Conservation (phyloP, 495 filamentous ascomycete species). For the Aspergillus panamensis region DNA sequence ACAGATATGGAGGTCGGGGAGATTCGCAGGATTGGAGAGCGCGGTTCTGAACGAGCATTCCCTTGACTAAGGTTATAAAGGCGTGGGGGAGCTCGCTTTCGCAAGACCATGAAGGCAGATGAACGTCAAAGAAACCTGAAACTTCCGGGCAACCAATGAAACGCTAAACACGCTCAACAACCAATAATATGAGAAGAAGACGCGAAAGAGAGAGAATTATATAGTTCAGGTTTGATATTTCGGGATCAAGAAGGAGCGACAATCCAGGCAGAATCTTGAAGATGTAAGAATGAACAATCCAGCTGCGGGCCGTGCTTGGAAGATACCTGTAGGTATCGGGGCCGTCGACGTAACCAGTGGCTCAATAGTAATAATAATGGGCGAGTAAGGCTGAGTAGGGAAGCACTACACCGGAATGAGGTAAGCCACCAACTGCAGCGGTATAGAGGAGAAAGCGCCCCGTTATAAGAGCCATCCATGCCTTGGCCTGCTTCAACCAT, state of each 20-base stretch:
- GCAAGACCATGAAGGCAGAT: constrained; percentile 45
- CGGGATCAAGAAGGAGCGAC: not conserved
- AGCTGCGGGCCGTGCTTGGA: constrained; percentile 13
- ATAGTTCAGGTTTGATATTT: not conserved
- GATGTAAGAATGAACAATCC: constrained; percentile 10
- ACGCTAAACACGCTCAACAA: constrained; percentile 15
- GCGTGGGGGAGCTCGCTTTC: constrained; percentile 44
- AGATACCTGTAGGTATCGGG: constrained; percentile 8
- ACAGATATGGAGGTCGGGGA: constrained; percentile 33
- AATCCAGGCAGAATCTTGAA: not conserved
- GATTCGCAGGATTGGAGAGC: constrained; percentile 23
- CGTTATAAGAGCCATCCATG: constrained; percentile 17
- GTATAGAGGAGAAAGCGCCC: constrained; percentile 3
- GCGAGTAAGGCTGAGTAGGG: constrained; percentile 8
- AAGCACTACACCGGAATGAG: constrained; percentile 10
- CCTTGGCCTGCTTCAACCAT: not conserved
- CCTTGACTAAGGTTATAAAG: constrained; percentile 38
- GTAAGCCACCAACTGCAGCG: constrained; percentile 8
- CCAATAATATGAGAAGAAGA: constrained; percentile 12
- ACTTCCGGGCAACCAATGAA: constrained; percentile 17
- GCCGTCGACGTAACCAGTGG: constrained; percentile 19
- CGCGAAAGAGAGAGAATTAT: not conserved
- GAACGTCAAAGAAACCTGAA: constrained; percentile 1
- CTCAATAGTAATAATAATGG: constrained; percentile 10
- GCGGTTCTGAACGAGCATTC: constrained; percentile 29